Percentiles rank a stretch among this genome's conserved stretches.
Evolutionary conservation across 768 basidiomycete genomes (phyloP).

Genomic region (Termitomyces sp.): DNA sequence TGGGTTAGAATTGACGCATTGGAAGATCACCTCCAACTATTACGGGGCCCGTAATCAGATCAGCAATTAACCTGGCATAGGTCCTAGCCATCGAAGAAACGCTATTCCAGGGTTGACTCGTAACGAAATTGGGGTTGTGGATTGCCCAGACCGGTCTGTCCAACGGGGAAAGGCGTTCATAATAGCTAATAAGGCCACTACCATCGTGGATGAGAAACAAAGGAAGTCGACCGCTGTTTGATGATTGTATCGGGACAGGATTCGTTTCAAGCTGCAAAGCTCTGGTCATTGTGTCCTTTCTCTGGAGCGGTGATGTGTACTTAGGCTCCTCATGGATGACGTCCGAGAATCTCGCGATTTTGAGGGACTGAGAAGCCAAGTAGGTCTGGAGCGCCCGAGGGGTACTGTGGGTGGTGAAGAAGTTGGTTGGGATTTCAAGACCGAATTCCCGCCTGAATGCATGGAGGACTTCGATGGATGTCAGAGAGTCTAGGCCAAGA

Average conservation of each 20-base stretch:
- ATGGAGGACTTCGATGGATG: slow-evolving; percentile 55
- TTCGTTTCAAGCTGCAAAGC: slow-evolving; percentile 20
- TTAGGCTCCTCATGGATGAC: neutral
- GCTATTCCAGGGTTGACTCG: slow-evolving; percentile 39
- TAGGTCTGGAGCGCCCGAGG: slow-evolving; percentile 30
- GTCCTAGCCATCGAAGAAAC: slow-evolving; percentile 45
- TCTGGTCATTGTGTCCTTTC: neutral
- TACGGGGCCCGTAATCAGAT: slow-evolving; percentile 29
- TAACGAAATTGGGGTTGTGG: slow-evolving; percentile 45
- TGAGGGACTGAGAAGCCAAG: slow-evolving; percentile 10
- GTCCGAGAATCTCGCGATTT: neutral
- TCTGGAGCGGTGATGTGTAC: neutral
- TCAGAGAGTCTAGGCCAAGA: slow-evolving; percentile 60
- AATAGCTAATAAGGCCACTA: slow-evolving; percentile 53
- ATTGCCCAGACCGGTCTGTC: slow-evolving; percentile 57
- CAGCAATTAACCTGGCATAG: slow-evolving; percentile 39
- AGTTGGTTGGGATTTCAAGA: slow-evolving; percentile 34
- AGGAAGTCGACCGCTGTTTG: slow-evolving; percentile 23
- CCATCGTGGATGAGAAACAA: slow-evolving; percentile 73
- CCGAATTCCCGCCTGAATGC: slow-evolving; percentile 35
- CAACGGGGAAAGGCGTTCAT: slow-evolving; percentile 38
- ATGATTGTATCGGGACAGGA: slow-evolving; percentile 32
- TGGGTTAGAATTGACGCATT: neutral
- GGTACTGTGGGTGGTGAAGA: slow-evolving; percentile 37
- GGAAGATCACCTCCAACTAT: slow-evolving; percentile 52